Conservation (phyloP, 2,329 filamentous ascomycete species). For the Cercospora zeina region DNA sequence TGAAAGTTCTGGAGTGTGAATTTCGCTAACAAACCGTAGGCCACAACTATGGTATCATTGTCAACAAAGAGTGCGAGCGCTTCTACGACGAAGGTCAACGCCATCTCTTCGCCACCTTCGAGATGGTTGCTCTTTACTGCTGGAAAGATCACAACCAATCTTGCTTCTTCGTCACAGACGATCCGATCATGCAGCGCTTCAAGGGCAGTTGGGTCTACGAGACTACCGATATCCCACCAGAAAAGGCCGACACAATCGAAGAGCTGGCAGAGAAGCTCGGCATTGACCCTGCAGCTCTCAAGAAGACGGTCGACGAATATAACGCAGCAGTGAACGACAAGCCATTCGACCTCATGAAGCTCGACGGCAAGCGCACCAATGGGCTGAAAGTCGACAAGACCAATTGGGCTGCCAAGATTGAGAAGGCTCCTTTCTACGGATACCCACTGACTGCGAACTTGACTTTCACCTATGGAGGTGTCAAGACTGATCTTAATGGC, state of each 20-base stretch:
- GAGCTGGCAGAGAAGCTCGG: slow-evolving; percentile 45
- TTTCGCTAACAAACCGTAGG: slow-evolving; percentile 27
- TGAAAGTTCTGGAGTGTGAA: neutral
- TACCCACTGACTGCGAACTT: slow-evolving; percentile 38
- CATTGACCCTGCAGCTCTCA: slow-evolving; percentile 41
- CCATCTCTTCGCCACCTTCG: slow-evolving; percentile 51
- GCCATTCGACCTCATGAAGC: slow-evolving; percentile 46
- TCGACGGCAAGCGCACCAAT: slow-evolving; percentile 45
- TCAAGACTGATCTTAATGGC: slow-evolving; percentile 45
- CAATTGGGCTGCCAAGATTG: slow-evolving; percentile 47
- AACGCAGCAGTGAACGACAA: slow-evolving; percentile 46
- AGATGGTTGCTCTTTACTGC: slow-evolving; percentile 47
- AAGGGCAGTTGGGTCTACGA: slow-evolving; percentile 48
- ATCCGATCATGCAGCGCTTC: slow-evolving; percentile 47
- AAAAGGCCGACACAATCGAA: slow-evolving; percentile 45
- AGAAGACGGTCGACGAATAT: slow-evolving; percentile 45
- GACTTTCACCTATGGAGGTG: slow-evolving; percentile 43
- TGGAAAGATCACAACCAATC: slow-evolving; percentile 47
- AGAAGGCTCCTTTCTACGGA: slow-evolving; percentile 44
- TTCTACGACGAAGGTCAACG: slow-evolving; percentile 98
- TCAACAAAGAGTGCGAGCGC: slow-evolving; percentile 50
- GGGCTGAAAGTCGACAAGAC: slow-evolving; percentile 44
- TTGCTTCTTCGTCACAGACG: slow-evolving; percentile 47
- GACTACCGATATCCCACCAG: slow-evolving; percentile 46
- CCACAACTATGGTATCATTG: slow-evolving; percentile 49